These are phyloP conservation scores for Quercus variabilis DNA, from an alignment of 306 rosid genomes.

Conservation along the genomic window DNA sequence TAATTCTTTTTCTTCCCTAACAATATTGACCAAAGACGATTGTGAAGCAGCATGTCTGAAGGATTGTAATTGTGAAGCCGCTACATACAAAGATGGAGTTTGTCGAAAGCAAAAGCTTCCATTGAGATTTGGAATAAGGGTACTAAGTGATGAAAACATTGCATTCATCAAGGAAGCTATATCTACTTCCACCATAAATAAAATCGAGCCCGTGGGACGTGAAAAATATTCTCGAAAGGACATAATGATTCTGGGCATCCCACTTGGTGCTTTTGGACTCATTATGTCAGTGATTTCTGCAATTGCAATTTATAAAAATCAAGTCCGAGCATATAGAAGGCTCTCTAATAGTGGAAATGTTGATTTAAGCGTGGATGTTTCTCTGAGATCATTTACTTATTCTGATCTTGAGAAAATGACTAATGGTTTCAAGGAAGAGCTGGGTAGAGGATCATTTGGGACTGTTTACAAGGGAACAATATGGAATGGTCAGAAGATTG, in stretches of 20 bases:
- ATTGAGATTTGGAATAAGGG: neutral
- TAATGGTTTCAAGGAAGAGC: neutral
- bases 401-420: neutral
- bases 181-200: neutral
- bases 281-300: neutral
- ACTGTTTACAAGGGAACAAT: neutral
- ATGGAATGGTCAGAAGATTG: neutral
- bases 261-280: neutral
- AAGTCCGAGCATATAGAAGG: neutral
- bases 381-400: neutral
- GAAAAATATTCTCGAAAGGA: neutral
- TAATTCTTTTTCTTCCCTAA: neutral
- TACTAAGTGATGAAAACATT: neutral
- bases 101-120: neutral
- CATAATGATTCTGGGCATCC: neutral
- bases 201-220: too few species aligned
- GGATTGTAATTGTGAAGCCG: neutral
- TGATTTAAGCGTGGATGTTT: neutral
- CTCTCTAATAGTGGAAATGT: neutral
- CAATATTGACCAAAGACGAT: neutral
- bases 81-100: fast-evolving
- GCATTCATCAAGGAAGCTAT: neutral
- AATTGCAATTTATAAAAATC: neutral
- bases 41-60: neutral
- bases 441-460: neutral